A percentile compares a stretch with the other conserved stretches of the same genome.
phyloP scores from a whole-genome alignment of 78 protist genomes.

The Dictyostelium intermedium region DNA sequence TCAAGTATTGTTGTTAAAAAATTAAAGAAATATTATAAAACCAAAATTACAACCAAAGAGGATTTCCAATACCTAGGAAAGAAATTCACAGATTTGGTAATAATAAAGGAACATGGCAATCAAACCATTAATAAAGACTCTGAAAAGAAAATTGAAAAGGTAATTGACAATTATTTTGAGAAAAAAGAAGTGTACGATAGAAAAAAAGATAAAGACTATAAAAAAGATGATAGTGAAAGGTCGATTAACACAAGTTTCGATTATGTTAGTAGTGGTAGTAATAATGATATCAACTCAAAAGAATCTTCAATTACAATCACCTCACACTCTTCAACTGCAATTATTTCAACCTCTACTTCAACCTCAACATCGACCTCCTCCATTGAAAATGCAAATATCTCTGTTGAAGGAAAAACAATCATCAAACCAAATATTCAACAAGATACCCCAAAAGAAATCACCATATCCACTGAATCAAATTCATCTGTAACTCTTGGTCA shows the following conservation, averaged over 20 bases:
- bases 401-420: neutral
- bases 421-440: neutral
- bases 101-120: conserved; percentile 59
- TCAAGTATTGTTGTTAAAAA: conserved; percentile 17
- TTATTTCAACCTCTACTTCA: neutral
- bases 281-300: neutral
- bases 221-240: neutral
- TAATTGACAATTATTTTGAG: conserved; percentile 19
- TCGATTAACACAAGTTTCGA: neutral
- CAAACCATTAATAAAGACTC: neutral
- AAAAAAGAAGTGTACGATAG: conserved; percentile 32
- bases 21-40: neutral
- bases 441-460: neutral
- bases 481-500: neutral
- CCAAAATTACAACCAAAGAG: conserved; percentile 35
- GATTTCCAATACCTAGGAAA: conserved; percentile 55
- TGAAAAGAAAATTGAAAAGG: conserved; percentile 47
- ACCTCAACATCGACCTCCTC: neutral
- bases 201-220: conserved; percentile 25
- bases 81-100: conserved; percentile 23
- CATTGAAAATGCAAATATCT: neutral
- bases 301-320: neutral
- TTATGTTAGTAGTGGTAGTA: neutral
- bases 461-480: neutral
- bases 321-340: neutral